These are phyloP conservation scores for Phylloporus sp. DNA, from an alignment of 1,284 basidiomycete species.

Conservation along the genomic window DNA sequence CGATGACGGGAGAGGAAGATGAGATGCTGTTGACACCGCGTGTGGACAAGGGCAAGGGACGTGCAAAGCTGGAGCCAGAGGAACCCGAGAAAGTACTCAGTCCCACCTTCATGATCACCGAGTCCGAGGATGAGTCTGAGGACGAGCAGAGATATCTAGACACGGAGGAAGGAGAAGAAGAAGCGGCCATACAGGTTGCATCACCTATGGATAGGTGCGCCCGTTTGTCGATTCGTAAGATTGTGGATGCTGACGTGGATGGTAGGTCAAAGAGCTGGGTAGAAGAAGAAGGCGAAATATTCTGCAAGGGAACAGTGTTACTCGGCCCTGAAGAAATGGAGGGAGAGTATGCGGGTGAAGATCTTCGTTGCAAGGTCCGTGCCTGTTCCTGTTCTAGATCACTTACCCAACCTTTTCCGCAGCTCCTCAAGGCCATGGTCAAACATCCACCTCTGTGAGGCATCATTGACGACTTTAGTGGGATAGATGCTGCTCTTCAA, in stretches of 20 bases:
- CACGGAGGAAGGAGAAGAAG: constrained; percentile 45
- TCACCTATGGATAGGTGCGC: constrained; percentile 69
- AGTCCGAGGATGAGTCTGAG: constrained; percentile 69
- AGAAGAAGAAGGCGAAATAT: constrained; percentile 90
- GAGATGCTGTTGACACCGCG: constrained; percentile 63
- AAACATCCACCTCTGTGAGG: constrained; percentile 60
- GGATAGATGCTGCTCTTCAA: constrained; percentile 43
- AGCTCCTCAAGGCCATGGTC: constrained; percentile 63
- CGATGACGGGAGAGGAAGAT: constrained; percentile 39
- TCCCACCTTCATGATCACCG: constrained; percentile 70
- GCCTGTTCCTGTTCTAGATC: neutral
- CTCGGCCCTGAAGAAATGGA: constrained; percentile 88
- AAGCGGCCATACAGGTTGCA: constrained; percentile 40
- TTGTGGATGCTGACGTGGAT: neutral
- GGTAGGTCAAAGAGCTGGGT: constrained; percentile 79
- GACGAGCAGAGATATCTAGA: constrained; percentile 43
- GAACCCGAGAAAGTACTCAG: constrained; percentile 74
- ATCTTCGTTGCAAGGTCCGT: constrained; percentile 81
- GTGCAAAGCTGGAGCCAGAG: constrained; percentile 72
- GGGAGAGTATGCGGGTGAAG: constrained; percentile 83
- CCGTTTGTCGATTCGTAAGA: constrained; percentile 2
- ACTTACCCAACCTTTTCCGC: constrained; percentile 44
- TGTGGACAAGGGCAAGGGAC: constrained; percentile 78
- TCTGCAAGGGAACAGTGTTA: constrained; percentile 84
- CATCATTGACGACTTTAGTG: constrained; percentile 63